These are phyloP conservation scores for Hygrophila difformis DNA, from an alignment of 257 asterid species.

Conservation along the genomic window DNA sequence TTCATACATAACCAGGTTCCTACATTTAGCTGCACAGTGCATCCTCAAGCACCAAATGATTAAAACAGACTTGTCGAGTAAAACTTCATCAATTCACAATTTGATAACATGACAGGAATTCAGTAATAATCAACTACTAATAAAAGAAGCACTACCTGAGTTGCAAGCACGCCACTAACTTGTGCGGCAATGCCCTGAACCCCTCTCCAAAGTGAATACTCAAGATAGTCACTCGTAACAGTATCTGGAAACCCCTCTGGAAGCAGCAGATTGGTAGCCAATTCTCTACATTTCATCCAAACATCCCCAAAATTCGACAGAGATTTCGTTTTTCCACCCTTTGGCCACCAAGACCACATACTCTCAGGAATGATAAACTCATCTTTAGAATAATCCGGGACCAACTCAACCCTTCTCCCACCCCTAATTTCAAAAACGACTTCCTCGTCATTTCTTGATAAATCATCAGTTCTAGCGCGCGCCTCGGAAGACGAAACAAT, in stretches of 20 bases:
- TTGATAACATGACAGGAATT: no score
- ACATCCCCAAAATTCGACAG: slow-evolving; percentile 27
- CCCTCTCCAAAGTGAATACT: slow-evolving; percentile 96
- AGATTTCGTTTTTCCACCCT: slow-evolving; percentile 21
- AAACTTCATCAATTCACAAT: no score
- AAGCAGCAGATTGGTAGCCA: slow-evolving; percentile 45
- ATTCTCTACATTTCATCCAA: slow-evolving; percentile 59
- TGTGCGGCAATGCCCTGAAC: slow-evolving; percentile 97
- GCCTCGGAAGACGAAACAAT: slow-evolving; percentile 39
- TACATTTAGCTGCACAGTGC: neutral
- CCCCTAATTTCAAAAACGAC: slow-evolving; percentile 58
- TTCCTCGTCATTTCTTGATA: slow-evolving; percentile 21
- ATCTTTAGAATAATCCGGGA: slow-evolving; percentile 59
- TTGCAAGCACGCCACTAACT: slow-evolving; percentile 89
- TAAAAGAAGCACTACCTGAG: slow-evolving; percentile 47
- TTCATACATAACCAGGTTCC: neutral
- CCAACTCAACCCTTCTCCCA: slow-evolving; percentile 61
- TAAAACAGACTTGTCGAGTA: no score
- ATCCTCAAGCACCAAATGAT: no score
- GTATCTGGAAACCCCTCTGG: slow-evolving; percentile 93
- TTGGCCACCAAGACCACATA: slow-evolving; percentile 35
- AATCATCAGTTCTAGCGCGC: slow-evolving; percentile 39
- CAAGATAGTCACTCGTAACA: slow-evolving; percentile 87
- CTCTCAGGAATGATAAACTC: slow-evolving; percentile 45
- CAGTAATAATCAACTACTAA: no score